A percentile compares a stretch with the other conserved stretches of the same genome.
Conservation (phyloP, 768 basidiomycete genomes). For the Rubroboletus pulcherrimus region DNA sequence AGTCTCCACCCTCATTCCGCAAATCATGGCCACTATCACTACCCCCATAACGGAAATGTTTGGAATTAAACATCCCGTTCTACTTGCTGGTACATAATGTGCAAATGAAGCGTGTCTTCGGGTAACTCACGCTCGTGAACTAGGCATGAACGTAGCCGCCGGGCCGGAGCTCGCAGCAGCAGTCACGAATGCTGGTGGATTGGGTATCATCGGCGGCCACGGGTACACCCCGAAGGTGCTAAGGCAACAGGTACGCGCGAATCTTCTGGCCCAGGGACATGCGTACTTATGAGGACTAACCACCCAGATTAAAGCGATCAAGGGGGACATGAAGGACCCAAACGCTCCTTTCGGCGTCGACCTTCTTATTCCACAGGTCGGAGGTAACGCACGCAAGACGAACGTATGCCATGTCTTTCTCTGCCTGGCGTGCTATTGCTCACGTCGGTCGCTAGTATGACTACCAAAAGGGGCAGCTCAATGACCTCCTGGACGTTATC, state of each 20-base stretch:
- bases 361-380: constrained; percentile 82
- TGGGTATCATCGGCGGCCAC: constrained; percentile 90
- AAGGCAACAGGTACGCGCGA: constrained; percentile 60
- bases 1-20: background rate
- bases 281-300: constrained; percentile 5
- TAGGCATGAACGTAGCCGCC: constrained; percentile 64
- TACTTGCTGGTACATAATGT: constrained; percentile 62
- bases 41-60: constrained; percentile 90
- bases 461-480: constrained; percentile 84
- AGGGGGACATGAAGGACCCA: constrained; percentile 67
- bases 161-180: constrained; percentile 88
- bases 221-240: constrained; percentile 83
- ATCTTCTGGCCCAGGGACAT: background rate
- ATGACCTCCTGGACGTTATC: constrained; percentile 83
- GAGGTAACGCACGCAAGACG: constrained; percentile 85
- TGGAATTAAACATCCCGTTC: constrained; percentile 81
- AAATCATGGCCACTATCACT: constrained; percentile 50
- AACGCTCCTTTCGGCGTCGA: constrained; percentile 90
- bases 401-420: constrained; percentile 50
- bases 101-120: constrained; percentile 33
- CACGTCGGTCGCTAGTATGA: constrained; percentile 51
- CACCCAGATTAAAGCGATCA: constrained; percentile 64
- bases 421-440: background rate
- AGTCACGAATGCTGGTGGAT: constrained; percentile 89
- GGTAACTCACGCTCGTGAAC: background rate